Base-by-base conservation (phyloP, 1,284 basidiomycete genomes). In the Tilletia indica region DNA sequence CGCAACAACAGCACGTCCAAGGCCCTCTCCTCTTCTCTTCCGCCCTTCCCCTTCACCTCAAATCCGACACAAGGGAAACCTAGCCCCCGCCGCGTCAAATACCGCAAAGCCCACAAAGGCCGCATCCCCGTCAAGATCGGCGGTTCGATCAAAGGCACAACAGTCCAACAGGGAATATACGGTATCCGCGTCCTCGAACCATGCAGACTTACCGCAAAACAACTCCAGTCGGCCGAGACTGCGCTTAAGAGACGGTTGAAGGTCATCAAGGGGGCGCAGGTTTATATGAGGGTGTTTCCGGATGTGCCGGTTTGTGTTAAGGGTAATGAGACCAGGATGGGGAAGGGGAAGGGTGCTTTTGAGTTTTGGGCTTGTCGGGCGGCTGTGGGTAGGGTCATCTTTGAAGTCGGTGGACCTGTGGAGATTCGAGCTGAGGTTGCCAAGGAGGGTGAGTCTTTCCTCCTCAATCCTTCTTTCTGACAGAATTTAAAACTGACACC, bases 251-350 rank as follows among this genome's bases (percentile, higher is more conserved):
- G 93, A 78, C 95, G 94, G 84, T 88, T 98, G 73, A 98, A 97
- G 86, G 86, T 90, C 12, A 88, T 98, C 72, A 97, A 97, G 84
- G 95, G 95, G 4, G 89, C 90, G 45, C 92, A 96, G 86, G 89
- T 94, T 45, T 94, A 89, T 85, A 84, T 97, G 85, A 88, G 95
- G 36, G 91, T 98, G 36, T 99, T 98, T 86, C 96, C 96, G 3
- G 94, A 98, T 86, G 90, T 97, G 71, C 94, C 96, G 2, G 94
- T 99, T 72, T 97, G 95, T 87, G 91, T 98, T 72, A 98, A 99
- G 90, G 96, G 96, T 70, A 98, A 97, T 82, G 96, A 99, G 85
- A 97, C 95, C 6, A 92, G 97, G 89, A 99, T 99, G 97, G 96
- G 96, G 64, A 98, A 98, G 86, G 97, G 97, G 72, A 99, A 99